Conservation (phyloP, 352 stramenopile species). For the Globisporangium abappressorium region DNA sequence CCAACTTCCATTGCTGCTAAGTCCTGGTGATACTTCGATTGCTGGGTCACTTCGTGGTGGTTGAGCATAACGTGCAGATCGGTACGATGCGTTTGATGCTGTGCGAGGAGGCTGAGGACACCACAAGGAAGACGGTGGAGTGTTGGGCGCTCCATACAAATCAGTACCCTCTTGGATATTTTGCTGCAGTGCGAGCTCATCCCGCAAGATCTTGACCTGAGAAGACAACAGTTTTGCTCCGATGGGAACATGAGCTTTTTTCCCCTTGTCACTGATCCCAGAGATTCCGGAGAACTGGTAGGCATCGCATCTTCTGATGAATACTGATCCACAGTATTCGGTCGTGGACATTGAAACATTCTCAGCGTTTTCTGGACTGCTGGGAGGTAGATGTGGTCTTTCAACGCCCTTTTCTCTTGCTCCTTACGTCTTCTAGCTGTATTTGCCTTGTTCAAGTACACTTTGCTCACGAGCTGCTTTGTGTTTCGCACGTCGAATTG, state of each 20-base stretch:
- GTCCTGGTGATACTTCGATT: not conserved
- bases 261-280: not conserved
- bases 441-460: constrained; percentile 14
- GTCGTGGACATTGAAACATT: constrained; percentile 8
- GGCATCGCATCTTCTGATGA: not conserved
- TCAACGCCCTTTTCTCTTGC: constrained; percentile 21
- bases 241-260: constrained; percentile 5
- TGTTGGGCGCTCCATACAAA: not conserved
- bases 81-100: constrained; percentile 4
- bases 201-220: constrained; percentile 35
- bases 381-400: constrained; percentile 32
- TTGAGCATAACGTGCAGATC: constrained; percentile 1
- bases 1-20: not conserved
- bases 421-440: constrained; percentile 10
- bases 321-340: not conserved
- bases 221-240: constrained; percentile 39
- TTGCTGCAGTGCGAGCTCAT: constrained; percentile 18
- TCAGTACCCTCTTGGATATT: not conserved
- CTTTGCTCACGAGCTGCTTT: constrained; percentile 17
- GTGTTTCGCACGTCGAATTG: constrained; percentile 15
- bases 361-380: constrained; percentile 25
- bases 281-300: not conserved
- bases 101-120: constrained; percentile 14
- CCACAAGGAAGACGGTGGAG: constrained; percentile 9
- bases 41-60: not conserved